Conservation (phyloP, 208 protist genomes). For the Leishmania arabica region DNA sequence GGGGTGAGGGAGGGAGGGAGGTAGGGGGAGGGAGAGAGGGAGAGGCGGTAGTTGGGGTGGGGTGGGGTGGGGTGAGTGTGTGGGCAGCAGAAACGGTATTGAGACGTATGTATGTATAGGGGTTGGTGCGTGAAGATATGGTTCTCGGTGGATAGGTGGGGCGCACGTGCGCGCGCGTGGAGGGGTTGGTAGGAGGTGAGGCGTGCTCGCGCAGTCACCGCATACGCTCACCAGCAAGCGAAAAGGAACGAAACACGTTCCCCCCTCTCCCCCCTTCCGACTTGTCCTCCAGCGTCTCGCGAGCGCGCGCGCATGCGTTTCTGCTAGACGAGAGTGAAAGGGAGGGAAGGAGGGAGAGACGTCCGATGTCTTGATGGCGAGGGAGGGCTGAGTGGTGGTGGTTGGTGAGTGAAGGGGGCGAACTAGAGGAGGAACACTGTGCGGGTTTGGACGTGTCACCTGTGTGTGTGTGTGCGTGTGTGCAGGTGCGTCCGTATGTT, state of each 20-base stretch:
- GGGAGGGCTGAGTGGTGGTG: not conserved
- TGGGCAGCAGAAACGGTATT: not conserved
- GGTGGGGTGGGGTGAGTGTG: not conserved
- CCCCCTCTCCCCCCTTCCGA: too few relatives aligned
- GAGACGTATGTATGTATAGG: not conserved
- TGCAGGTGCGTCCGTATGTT: not conserved
- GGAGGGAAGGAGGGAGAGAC: not conserved
- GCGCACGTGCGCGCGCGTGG: not conserved
- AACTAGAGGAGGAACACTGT: not conserved
- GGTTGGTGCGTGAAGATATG: slow-evolving; percentile 3
- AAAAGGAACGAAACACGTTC: not conserved
- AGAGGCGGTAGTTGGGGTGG: not conserved
- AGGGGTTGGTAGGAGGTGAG: not conserved
- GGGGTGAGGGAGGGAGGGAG: not conserved
- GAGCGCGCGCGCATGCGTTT: too few relatives aligned
- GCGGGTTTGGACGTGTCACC: not conserved
- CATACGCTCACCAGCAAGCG: not conserved
- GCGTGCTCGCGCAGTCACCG: not conserved
- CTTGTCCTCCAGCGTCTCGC: not conserved
- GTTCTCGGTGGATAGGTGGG: not conserved
- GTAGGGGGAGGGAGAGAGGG: not conserved
- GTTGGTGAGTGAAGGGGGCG: not conserved
- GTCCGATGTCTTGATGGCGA: not conserved
- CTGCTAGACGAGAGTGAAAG: not conserved
- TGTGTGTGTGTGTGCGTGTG: not conserved